phyloP scores from a whole-genome alignment of 306 rosid genomes.

The Castanea sativa region DNA sequence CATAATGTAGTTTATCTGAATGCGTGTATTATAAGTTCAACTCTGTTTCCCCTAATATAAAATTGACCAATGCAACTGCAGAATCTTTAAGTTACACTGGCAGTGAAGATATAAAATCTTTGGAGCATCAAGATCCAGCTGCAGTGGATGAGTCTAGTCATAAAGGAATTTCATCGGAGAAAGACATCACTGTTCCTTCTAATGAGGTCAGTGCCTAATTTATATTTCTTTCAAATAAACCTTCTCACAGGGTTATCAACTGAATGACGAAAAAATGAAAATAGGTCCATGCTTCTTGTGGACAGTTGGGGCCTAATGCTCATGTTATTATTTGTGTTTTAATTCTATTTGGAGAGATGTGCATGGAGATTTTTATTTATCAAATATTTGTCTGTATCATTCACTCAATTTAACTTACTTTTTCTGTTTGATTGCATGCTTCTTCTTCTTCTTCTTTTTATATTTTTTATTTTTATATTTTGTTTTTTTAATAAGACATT shows the following conservation, averaged over 20 bases:
- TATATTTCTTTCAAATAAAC: neutral
- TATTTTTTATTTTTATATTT: too few species aligned
- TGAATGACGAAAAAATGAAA: neutral
- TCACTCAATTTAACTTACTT: too few species aligned
- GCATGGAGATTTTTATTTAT: too few species aligned
- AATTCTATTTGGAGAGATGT: too few species aligned
- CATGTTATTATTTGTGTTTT: neutral
- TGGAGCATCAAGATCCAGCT: slow-evolving; percentile 34
- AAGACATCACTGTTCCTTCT: slow-evolving; percentile 22
- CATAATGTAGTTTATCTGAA: neutral
- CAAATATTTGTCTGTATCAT: too few species aligned
- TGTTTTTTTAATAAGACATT: too few species aligned
- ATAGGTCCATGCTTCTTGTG: neutral
- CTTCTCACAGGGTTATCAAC: slow-evolving; percentile 9
- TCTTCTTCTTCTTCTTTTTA: too few species aligned
- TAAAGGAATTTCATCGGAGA: slow-evolving; percentile 24
- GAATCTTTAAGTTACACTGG: slow-evolving; percentile 25
- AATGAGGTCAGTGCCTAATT: slow-evolving; percentile 37
- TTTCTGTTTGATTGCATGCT: too few species aligned
- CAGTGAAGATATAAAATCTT: slow-evolving; percentile 20
- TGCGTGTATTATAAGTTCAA: neutral
- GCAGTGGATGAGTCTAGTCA: slow-evolving; percentile 24
- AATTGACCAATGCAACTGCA: slow-evolving; percentile 20
- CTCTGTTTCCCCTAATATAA: neutral
- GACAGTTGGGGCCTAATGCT: neutral